Percentiles rank a stretch among this genome's conserved stretches.
These are phyloP conservation scores for Hevea brasiliensis DNA, from an alignment of 345 rosid species.

Conservation along the genomic window DNA sequence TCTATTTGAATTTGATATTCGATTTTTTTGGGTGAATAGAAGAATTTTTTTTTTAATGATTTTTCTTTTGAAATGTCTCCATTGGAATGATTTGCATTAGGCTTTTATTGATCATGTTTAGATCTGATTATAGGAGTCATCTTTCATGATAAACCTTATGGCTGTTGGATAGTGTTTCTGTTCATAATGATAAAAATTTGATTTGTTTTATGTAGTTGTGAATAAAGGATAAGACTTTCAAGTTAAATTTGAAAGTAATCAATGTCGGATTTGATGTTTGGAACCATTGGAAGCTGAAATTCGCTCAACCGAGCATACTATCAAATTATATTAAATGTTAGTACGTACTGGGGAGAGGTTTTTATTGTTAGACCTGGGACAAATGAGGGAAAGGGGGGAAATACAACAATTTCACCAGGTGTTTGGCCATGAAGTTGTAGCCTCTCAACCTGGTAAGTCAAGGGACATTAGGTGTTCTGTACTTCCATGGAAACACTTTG, in stretches of 20 bases:
- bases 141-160: neutral
- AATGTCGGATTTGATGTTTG: neutral
- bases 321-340: neutral
- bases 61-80: neutral
- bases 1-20: neutral
- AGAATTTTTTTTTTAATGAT: neutral
- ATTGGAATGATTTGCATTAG: neutral
- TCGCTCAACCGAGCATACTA: neutral
- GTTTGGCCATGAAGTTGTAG: too few relatives aligned
- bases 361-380: neutral
- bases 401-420: too few relatives aligned
- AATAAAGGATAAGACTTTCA: neutral
- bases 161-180: neutral
- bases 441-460: too few relatives aligned
- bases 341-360: neutral
- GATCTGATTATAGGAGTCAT: neutral
- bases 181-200: too few relatives aligned
- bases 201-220: neutral
- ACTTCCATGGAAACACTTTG: too few relatives aligned
- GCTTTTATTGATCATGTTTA: neutral
- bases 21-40: neutral
- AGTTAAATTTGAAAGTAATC: neutral
- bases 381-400: too few relatives aligned
- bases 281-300: neutral
- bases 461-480: too few relatives aligned